Base-by-base conservation (phyloP, 1,139 yeast species). In the Eremothecium cymbalariae region DNA sequence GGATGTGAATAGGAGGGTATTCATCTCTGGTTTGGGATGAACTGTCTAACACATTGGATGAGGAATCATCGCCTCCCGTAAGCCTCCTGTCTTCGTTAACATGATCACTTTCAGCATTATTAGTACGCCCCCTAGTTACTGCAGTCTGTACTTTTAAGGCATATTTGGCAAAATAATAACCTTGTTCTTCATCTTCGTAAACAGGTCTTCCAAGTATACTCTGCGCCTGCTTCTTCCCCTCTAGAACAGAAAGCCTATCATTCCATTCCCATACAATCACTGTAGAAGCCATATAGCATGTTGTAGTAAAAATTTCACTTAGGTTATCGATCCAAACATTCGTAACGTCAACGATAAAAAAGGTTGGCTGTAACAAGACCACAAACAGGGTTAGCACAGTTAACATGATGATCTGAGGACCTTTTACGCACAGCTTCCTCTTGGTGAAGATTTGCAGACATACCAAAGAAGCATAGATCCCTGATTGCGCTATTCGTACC, bases 181-280 rank as follows among this genome's bases (percentile, higher is more conserved):
- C 44, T 32, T 45, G 44, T 28, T 50, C 53, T 35, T 55, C 59
- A 40, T 82, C 93, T 42, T 80, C 90, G 52, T 76, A 81, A 31
- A 81, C 72, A 23, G 78, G 74, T 42, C 95, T 64, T 0, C 96
- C 96, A 33, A 85, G 59, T 2, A 85, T 75, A 1, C 95, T 94
- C 39, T 75, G 78, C 34, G 77, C 76, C 47, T 84, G 94, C 41
- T 72, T 72, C n/a, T 67, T 67, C 45, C 72, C 72, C 61, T 78
- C 79, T 18, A 77, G 60, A 9, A 68, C 61, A 40, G 72, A 71
- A 35, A 79, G 70, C 42, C 83, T 68, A 51, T 82, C 85, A 42
- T 84, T 72, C 94, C 94, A 84, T 57, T 80, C 93, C 94, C 94
- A 84, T 0, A 84, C 85, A 12, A 81, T 68, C 4, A 82, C 81